Conservation (phyloP, 768 basidiomycete species). For the Vararia minispora region DNA sequence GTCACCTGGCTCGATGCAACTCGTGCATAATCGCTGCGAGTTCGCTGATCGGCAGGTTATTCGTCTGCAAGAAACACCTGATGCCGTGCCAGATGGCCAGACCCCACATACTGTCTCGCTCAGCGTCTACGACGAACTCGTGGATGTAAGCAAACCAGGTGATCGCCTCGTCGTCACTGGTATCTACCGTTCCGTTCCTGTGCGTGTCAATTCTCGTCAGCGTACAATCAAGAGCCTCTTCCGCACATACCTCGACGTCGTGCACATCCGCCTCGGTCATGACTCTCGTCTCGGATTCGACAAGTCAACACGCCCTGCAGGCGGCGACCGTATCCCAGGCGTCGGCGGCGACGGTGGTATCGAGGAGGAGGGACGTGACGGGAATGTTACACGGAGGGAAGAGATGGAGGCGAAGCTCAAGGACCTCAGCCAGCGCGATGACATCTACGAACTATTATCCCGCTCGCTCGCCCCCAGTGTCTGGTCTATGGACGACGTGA, state of each 20-base stretch:
- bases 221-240: constrained; percentile 90
- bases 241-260: constrained; percentile 95
- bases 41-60: constrained; percentile 96
- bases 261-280: constrained; percentile 75
- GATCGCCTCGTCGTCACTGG: constrained; percentile 86
- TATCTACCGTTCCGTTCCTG: constrained; percentile 90
- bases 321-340: constrained; percentile 58
- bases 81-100: constrained; percentile 95
- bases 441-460: constrained; percentile 80
- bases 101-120: constrained; percentile 96
- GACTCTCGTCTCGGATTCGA: constrained; percentile 62
- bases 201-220: constrained; percentile 89
- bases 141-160: constrained; percentile 93
- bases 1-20: constrained; percentile 79
- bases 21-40: constrained; percentile 95
- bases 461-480: constrained; percentile 88
- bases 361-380: constrained; percentile 30
- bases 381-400: constrained; percentile 35
- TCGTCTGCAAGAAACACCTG: constrained; percentile 93
- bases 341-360: constrained; percentile 59
- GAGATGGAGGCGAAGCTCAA: constrained; percentile 74
- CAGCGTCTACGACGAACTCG: constrained; percentile 97
- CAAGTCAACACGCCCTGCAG: constrained; percentile 59
- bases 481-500: constrained; percentile 98
- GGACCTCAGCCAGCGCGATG: constrained; percentile 60